Conservation (phyloP, 306 rosid genomes). For the Sicyos edulis region DNA sequence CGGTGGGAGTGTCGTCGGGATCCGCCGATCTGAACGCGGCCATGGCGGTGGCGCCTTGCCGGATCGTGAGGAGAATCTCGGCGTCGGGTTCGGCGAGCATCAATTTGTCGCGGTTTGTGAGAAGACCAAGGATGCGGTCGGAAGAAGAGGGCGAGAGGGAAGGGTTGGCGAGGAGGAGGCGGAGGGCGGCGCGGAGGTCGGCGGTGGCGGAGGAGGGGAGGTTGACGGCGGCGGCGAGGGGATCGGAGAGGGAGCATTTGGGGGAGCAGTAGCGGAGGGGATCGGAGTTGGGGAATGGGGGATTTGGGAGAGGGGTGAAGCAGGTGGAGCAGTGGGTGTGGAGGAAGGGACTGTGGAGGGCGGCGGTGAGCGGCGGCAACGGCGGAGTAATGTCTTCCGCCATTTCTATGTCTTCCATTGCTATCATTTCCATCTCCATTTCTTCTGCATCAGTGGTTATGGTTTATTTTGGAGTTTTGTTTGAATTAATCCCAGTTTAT, state of each 20-base stretch:
- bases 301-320: conserved; percentile 35
- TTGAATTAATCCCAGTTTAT: no score
- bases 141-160: conserved; percentile 25
- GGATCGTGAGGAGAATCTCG: conserved; percentile 24
- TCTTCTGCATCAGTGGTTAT: not conserved
- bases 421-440: conserved; percentile 46
- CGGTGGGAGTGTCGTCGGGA: conserved; percentile 18
- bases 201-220: conserved; percentile 28
- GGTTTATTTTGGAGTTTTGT: not conserved
- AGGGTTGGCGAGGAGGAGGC: conserved; percentile 40
- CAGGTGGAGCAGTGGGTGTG: conserved; percentile 51
- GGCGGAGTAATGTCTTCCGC: conserved; percentile 47
- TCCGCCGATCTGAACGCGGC: conserved; percentile 30
- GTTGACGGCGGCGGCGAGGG: conserved; percentile 17
- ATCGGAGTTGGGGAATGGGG: conserved; percentile 22
- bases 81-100: conserved; percentile 6
- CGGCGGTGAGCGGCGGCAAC: conserved; percentile 38
- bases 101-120: conserved; percentile 41
- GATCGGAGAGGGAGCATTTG: conserved; percentile 32
- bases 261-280: conserved; percentile 33
- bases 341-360: conserved; percentile 53
- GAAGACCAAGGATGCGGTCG: conserved; percentile 42
- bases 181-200: conserved; percentile 62
- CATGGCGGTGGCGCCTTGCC: conserved; percentile 38
- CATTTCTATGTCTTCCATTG: conserved; percentile 35